Evolutionary conservation across 805 yeast species (phyloP).

Genomic region (Candida berthetii): DNA sequence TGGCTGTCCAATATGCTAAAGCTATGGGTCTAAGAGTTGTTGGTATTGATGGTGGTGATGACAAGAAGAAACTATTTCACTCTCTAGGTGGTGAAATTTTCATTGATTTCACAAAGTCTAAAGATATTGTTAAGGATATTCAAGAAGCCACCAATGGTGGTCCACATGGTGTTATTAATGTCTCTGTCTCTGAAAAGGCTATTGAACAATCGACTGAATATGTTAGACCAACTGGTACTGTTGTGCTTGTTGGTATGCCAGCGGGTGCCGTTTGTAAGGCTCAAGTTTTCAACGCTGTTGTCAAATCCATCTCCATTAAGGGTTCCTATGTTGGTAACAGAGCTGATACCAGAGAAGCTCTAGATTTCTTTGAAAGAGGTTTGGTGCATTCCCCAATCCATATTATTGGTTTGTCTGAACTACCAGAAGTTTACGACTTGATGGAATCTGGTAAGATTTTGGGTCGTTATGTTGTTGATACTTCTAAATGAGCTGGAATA

Average conservation of each 20-base stretch:
- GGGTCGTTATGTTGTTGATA: slow-evolving; percentile 81
- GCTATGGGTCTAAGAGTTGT: slow-evolving; percentile 66
- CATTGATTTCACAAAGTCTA: slow-evolving; percentile 42
- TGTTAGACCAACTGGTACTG: slow-evolving; percentile 50
- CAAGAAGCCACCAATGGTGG: slow-evolving; percentile 47
- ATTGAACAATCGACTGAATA: slow-evolving; percentile 38
- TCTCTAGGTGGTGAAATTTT: slow-evolving; percentile 54
- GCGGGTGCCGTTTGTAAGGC: slow-evolving; percentile 36
- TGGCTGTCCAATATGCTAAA: slow-evolving; percentile 64
- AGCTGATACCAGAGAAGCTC: no score
- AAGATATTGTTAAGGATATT: slow-evolving; percentile 39
- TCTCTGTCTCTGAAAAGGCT: slow-evolving; percentile 44
- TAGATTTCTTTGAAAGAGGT: slow-evolving; percentile 59
- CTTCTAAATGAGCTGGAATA: slow-evolving; percentile 41
- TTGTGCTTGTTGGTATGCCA: slow-evolving; percentile 51
- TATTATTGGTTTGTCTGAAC: slow-evolving; percentile 43
- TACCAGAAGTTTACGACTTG: slow-evolving; percentile 40
- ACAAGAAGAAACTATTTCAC: slow-evolving; percentile 44
- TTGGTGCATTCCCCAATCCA: slow-evolving; percentile 51
- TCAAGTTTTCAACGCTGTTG: slow-evolving; percentile 38
- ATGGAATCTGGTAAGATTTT: slow-evolving; percentile 45
- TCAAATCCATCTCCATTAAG: slow-evolving; percentile 36
- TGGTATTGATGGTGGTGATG: slow-evolving; percentile 71
- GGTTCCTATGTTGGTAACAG: no score
- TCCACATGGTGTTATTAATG: no score